Evolutionary conservation across 768 basidiomycete species (phyloP), one percentile per base, ranked within the genome.

Genomic region (Lactifluus piperatus): DNA sequence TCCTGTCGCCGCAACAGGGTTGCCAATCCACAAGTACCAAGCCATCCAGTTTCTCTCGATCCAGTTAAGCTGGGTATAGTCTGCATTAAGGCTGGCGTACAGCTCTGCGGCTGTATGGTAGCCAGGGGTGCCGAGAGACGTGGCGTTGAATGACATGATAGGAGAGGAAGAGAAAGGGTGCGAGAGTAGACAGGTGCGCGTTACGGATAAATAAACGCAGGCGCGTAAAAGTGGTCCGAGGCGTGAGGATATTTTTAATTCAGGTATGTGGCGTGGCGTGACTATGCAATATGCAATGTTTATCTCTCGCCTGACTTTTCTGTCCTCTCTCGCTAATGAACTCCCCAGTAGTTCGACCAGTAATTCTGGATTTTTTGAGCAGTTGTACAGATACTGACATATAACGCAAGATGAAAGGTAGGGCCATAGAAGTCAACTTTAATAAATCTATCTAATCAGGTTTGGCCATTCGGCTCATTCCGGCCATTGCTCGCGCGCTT

Each of bases 1-100:
- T 53, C 94, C 94, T 0, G 97, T 99, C 13, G 97, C 97, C 64
- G 98, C 77, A 56, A 93, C 70, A 0, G 94, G 93, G 76, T 95
- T 92, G 55, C 84, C 91, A 48, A 94, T 84, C 76, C 77, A 84
- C 45, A 88, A 72, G 68, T 95, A 97, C 86, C 90, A 97, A 22
- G 79, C 73, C 51, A 78, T 85, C 93, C 94, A 97, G 66, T 82
- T 77, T 57, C 82, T 78, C 73, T 95, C 94, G 51, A 85, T 60
- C 84, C 82, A 86, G 60, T 69, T 81, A 41, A 91, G 75, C 54
- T 81, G 76, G 20, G 78, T 67, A 56, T 84, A 75, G 71, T 89
- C 85, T 22, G 79, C 75, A 62, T 77, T 72, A 3, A 79, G 75
- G 59, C 75, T 71, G 2, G 79, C 75, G 58, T 88, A 88, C 14